phyloP scores from a whole-genome alignment of 306 rosid genomes.

The Ceratonia siliqua region DNA sequence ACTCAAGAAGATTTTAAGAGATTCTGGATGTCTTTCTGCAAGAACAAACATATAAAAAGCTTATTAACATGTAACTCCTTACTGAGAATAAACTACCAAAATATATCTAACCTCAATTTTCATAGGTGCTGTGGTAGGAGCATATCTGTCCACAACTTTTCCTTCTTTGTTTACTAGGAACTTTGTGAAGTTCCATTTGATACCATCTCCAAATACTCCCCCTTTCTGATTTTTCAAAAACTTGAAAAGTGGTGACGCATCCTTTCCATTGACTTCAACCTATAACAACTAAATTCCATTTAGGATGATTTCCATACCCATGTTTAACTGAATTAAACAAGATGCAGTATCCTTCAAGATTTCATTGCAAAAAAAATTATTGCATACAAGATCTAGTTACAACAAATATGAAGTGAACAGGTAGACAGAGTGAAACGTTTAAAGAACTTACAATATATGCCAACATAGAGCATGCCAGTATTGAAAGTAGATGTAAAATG shows the following conservation, averaged over 20 bases:
- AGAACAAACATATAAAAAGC: conserved; percentile 29
- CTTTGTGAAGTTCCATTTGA: conserved; percentile 97
- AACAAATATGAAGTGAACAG: conserved; percentile 5
- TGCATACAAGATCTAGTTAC: background rate
- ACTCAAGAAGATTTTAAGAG: conserved; percentile 64
- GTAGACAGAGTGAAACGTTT: background rate
- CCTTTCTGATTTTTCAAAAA: conserved; percentile 70
- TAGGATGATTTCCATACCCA: conserved; percentile 2
- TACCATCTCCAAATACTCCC: conserved; percentile 79
- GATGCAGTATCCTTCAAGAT: background rate
- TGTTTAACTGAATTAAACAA: background rate
- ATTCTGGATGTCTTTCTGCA: conserved; percentile 81
- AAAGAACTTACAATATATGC: background rate
- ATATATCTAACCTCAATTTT: conserved; percentile 71
- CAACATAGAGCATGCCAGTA: background rate
- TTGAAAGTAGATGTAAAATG: conserved; percentile 2
- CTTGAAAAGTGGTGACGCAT: conserved; percentile 68
- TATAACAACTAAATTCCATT: conserved; percentile 29
- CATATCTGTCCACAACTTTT: conserved; percentile 83
- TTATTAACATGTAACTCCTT: background rate
- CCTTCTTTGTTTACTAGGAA: conserved; percentile 83
- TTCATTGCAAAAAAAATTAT: background rate
- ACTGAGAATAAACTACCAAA: conserved; percentile 25
- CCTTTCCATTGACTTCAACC: conserved; percentile 87
- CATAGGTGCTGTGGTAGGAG: conserved; percentile 81